A percentile compares a stretch with the other conserved stretches of the same genome.
Conservation (phyloP, 2,329 filamentous ascomycete genomes). For the Phialemoniopsis sp. region DNA sequence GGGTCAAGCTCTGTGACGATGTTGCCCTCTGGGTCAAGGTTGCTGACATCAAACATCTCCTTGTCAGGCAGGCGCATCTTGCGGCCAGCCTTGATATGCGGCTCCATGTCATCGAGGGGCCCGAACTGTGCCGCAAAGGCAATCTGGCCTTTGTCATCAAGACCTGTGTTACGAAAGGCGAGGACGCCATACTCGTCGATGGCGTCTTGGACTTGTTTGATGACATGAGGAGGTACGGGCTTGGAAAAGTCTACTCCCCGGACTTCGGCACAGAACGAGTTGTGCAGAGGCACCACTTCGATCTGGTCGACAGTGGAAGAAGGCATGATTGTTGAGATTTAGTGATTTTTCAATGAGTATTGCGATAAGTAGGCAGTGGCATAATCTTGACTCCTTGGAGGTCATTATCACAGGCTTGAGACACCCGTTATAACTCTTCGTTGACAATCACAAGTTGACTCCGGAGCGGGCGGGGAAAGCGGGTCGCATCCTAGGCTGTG, state of each 20-base stretch:
- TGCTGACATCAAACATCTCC: constrained; percentile 6
- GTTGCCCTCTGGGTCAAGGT: constrained; percentile 3
- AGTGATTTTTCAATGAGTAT: no score
- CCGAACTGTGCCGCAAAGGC: constrained; percentile 4
- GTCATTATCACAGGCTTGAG: constrained; percentile 1
- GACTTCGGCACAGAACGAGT: neutral
- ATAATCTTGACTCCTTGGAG: no score
- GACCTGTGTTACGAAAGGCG: constrained; percentile 4
- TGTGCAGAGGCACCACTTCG: neutral
- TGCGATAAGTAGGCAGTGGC: no score
- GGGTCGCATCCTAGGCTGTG: no score
- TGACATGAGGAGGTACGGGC: neutral
- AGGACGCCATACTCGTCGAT: constrained; percentile 5
- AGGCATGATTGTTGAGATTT: neutral
- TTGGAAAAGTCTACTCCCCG: neutral
- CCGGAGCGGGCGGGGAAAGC: no score
- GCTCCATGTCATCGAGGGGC: constrained; percentile 3
- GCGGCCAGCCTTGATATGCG: constrained; percentile 1
- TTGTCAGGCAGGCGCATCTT: constrained; percentile 1
- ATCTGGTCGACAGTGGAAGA: neutral
- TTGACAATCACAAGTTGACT: no score
- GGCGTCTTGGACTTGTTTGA: neutral
- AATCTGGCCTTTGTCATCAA: constrained; percentile 5
- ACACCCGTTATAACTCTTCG: no score
- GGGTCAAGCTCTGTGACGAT: constrained; percentile 2